A percentile compares a stretch with the other conserved stretches of the same genome.
phyloP scores from a whole-genome alignment of 1,139 yeast species.

The Eremothecium sinecaudum region DNA sequence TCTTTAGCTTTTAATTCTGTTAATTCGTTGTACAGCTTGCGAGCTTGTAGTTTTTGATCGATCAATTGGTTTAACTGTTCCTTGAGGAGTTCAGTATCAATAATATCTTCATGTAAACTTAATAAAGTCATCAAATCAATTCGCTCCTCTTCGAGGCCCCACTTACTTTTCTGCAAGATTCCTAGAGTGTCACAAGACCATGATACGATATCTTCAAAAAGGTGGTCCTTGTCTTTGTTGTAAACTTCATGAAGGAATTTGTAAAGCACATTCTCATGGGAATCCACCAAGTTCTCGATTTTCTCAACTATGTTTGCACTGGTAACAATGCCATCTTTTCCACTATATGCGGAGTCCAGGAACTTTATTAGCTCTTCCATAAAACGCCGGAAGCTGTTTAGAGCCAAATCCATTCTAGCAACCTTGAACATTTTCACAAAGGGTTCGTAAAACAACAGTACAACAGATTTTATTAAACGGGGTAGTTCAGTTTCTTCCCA shows the following conservation, averaged over 20 bases:
- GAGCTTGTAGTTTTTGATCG: slow-evolving; percentile 36
- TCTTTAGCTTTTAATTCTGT: slow-evolving; percentile 23
- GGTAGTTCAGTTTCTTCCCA: slow-evolving; percentile 83
- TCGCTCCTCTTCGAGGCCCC: slow-evolving; percentile 29
- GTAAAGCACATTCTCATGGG: slow-evolving; percentile 64
- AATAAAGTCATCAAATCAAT: slow-evolving; percentile 35
- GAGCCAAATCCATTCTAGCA: slow-evolving; percentile 67
- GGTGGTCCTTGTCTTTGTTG: slow-evolving; percentile 56
- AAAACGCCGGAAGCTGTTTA: slow-evolving; percentile 63
- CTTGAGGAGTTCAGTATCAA: slow-evolving; percentile 33
- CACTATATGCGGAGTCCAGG: slow-evolving; percentile 38
- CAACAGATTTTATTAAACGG: slow-evolving; percentile 55
- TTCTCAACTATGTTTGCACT: slow-evolving; percentile 49
- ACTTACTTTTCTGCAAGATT: slow-evolving; percentile 49
- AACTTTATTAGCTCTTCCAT: slow-evolving; percentile 58
- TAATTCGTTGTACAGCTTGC: slow-evolving; percentile 31
- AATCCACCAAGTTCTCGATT: slow-evolving; percentile 53
- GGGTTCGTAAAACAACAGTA: slow-evolving; percentile 78
- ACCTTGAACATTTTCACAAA: slow-evolving; percentile 64
- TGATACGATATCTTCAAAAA: slow-evolving; percentile 58
- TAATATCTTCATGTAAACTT: slow-evolving; percentile 15
- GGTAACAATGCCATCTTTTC: slow-evolving; percentile 33
- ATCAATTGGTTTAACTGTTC: slow-evolving; percentile 40
- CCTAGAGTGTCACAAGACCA: slow-evolving; percentile 64
- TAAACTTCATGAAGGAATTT: slow-evolving; percentile 70